Base-by-base conservation (phyloP, 78 protist species). In the Chrysochromulina tobinii region DNA sequence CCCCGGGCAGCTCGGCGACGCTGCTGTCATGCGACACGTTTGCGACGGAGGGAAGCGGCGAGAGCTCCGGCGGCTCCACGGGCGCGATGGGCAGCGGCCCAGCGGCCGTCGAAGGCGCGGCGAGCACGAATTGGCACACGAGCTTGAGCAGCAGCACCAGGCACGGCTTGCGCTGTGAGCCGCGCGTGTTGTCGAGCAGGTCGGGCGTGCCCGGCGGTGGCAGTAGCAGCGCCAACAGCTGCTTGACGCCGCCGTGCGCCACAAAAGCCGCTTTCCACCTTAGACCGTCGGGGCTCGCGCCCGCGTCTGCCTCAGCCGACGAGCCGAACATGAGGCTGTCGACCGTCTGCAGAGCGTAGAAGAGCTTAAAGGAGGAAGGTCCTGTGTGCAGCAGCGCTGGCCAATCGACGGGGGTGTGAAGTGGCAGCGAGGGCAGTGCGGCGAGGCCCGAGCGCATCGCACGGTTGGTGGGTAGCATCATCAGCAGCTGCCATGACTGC, bases 271-370 rank as follows among this genome's bases (percentile, higher is more conserved):
- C 87, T 5, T 0, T 0, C 87, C 87, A 79, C 54, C 17, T 25
- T 7, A 7, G 27, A 4, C 72, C 15, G 72, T 20, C 72, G 72
- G 8, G 72, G 23, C 8, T 3, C 50, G 9, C 51, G 77, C 77
- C 77, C 25, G n/a, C 68, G 77, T 68, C 50, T 18, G 50, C 11
- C 14, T n/a, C 77, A 51, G 9, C 12, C 9, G 9, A 1, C 25
- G 27, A 17, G 61, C 38, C 25, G 58, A 3, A n/a, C 54, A 58
- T 1, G 69, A 83, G 88, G 25, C 15, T 2, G 54, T 83, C 88
- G 27, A 58, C 88, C 25, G 58, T 58, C 88, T 83, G 88, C 55
- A 83, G 68, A 23, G 88, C 11, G 88, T 83, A 83, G 50, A 57
- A 23, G 25, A 83, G 68, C 55, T 27, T 21, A 68, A 55, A 83